phyloP scores from a whole-genome alignment of 2,329 filamentous ascomycete genomes.

The Fusarium liriodendri region DNA sequence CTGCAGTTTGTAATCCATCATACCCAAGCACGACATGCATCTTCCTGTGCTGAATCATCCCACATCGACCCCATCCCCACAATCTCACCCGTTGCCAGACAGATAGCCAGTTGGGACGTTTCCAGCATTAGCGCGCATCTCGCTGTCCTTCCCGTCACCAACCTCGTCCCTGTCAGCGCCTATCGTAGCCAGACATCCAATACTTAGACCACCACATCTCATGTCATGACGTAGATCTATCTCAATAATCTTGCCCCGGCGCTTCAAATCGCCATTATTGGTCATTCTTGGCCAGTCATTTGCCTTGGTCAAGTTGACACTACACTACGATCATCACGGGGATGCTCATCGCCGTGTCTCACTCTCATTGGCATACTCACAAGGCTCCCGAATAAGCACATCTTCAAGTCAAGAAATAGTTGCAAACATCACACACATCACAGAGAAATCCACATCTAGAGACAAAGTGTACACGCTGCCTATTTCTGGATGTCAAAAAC shows the following conservation, averaged over 20 bases:
- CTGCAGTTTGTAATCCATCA: not conserved
- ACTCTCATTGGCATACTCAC: not conserved
- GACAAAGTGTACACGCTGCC: conserved; percentile 48
- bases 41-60: not conserved
- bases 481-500: conserved; percentile 47
- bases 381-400: not conserved
- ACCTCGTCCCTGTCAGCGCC: conserved; percentile 21
- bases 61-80: conserved; percentile 1
- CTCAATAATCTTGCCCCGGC: not conserved
- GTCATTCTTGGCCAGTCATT: not conserved
- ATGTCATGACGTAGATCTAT: conserved; percentile 17
- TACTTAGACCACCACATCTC: conserved; percentile 3
- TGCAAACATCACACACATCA: not conserved
- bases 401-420: not conserved
- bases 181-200: conserved; percentile 1
- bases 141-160: conserved; percentile 6
- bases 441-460: conserved; percentile 22
- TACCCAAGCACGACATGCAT: not conserved
- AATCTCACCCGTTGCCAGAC: conserved; percentile 7
- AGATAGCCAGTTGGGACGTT: conserved; percentile 4
- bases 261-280: not conserved
- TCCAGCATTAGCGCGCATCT: conserved; percentile 22
- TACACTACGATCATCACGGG: not conserved
- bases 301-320: not conserved
- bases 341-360: not conserved